Base-by-base conservation (phyloP, 2,329 filamentous ascomycete species). In the Amesomyces nigricolor region DNA sequence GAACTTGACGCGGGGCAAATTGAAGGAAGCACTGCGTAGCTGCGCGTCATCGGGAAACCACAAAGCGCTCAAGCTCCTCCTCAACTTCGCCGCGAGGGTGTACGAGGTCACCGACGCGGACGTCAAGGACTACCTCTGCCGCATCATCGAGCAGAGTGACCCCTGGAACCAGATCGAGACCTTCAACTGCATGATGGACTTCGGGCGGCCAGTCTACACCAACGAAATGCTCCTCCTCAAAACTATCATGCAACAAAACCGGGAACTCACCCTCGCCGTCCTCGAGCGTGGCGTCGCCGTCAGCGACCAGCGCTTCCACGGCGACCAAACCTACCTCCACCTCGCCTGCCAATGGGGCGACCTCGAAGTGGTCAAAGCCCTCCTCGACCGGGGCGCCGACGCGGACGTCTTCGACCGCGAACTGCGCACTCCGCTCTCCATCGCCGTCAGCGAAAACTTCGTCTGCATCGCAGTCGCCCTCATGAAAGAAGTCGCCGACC, bases 401-500 rank as follows among this genome's bases (percentile, higher is more conserved):
- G 60, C 63, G 14, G 40, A 64, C 48, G 61, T 61, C 4, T 64
- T 64, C 16, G 61, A 64, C 53, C n/a, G 53, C 22, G 58, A 59
- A 35, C 54, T 64, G 8, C 49, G 57, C 4, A 63, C 62, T 9
- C 62, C 62, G 4, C 45, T 64, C 13, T 56, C 55, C 1, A 58
- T 64, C 17, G 60, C 58, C n/a, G 56, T 61, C 6, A 30, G 40
- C n/a, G 51, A 64, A 11, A 54, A 61, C 53, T 43, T 52, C 17
- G 16, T 38, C 4, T 29, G n/a, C 32, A 50, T 62, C 14, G 55
- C 60, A 1, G 46, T 48, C 2, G 45, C 47, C 2, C 56, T 64
- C 10, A 63, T 64, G 60, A 57, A 54, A 10, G 60, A 64, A 30
- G 62, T 60, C 2, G 62, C 62, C 42, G 61, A 64, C 48, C 62